phyloP scores from a whole-genome alignment of 176 grass and related monocot genomes.

The Alloteropsis semialata region DNA sequence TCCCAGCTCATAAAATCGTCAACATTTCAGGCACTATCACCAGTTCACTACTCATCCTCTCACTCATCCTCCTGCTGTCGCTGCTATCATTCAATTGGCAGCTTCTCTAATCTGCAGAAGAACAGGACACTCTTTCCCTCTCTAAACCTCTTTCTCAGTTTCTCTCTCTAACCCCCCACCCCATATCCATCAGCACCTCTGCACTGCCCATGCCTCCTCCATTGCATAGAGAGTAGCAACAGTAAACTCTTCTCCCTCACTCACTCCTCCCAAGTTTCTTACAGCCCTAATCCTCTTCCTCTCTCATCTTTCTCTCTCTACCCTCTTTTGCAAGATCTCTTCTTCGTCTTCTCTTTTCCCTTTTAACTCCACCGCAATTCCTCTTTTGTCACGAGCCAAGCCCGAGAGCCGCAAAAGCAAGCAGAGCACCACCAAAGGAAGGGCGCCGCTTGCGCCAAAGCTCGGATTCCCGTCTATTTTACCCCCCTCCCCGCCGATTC shows the following conservation, averaged over 20 bases:
- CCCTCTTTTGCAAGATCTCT: slow-evolving; percentile 40
- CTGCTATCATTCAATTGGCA: not conserved
- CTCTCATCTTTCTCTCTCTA: not conserved
- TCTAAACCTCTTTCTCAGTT: not conserved
- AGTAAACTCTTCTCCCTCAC: not conserved
- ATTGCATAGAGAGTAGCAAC: slow-evolving; percentile 5
- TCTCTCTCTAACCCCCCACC: slow-evolving; percentile 14
- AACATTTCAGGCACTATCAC: not conserved
- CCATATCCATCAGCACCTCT: not conserved
- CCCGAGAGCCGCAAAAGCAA: slow-evolving; percentile 30
- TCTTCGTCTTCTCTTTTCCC: slow-evolving; percentile 27
- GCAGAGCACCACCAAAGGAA: not conserved
- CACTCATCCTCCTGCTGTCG: not conserved
- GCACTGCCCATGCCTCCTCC: not conserved
- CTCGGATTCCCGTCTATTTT: slow-evolving; percentile 60
- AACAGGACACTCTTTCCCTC: not conserved
- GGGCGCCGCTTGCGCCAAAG: slow-evolving; percentile 14
- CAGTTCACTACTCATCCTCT: not conserved
- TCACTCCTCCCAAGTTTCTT: slow-evolving; percentile 2
- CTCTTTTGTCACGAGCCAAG: slow-evolving; percentile 55
- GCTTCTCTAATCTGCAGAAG: not conserved
- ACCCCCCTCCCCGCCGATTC: slow-evolving; percentile 28
- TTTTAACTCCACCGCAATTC: slow-evolving; percentile 40
- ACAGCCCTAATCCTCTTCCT: slow-evolving; percentile 5
- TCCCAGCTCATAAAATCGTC: not conserved